Percentiles rank a stretch among this genome's conserved stretches.
phyloP scores from a whole-genome alignment of 148 eudicot species.

The Fagopyrum homotropicum region DNA sequence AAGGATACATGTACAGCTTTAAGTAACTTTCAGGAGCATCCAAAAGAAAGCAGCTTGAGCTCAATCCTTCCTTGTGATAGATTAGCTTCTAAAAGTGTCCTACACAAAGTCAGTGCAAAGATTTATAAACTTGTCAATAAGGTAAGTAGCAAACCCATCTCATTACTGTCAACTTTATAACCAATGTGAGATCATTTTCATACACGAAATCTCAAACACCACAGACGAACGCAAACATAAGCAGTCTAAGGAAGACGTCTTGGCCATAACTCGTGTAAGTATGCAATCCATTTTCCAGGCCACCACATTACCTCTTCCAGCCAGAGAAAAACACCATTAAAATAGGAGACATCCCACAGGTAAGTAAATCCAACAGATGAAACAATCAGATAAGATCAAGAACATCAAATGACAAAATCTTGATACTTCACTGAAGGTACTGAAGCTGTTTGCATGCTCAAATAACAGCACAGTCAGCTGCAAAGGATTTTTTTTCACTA shows the following conservation, averaged over 20 bases:
- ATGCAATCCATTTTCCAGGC: constrained; percentile 84
- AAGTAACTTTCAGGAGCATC: constrained; percentile 47
- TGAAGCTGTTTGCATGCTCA: constrained; percentile 46
- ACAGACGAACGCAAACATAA: too few species aligned
- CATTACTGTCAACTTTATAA: too few species aligned
- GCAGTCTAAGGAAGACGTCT: too few species aligned
- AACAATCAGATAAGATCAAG: neutral
- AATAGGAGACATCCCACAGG: constrained; percentile 43
- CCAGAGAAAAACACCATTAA: constrained; percentile 40
- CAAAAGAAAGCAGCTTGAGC: constrained; percentile 68
- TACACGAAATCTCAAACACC: too few species aligned
- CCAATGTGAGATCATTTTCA: too few species aligned
- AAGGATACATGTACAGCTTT: constrained; percentile 67
- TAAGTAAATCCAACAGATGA: neutral
- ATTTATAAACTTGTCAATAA: constrained; percentile 35
- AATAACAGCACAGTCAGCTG: constrained; percentile 34
- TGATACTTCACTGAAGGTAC: constrained; percentile 21
- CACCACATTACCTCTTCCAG: constrained; percentile 47
- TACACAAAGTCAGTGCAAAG: constrained; percentile 42
- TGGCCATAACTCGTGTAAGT: constrained; percentile 2
- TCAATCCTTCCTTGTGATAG: constrained; percentile 67
- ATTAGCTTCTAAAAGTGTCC: constrained; percentile 39
- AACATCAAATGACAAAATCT: neutral
- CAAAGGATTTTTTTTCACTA: constrained; percentile 34
- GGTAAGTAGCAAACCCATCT: too few species aligned